A percentile compares a stretch with the other conserved stretches of the same genome.
Conservation (phyloP, 192 early-diverging fungal species). For the Cetraspora pellucida region DNA sequence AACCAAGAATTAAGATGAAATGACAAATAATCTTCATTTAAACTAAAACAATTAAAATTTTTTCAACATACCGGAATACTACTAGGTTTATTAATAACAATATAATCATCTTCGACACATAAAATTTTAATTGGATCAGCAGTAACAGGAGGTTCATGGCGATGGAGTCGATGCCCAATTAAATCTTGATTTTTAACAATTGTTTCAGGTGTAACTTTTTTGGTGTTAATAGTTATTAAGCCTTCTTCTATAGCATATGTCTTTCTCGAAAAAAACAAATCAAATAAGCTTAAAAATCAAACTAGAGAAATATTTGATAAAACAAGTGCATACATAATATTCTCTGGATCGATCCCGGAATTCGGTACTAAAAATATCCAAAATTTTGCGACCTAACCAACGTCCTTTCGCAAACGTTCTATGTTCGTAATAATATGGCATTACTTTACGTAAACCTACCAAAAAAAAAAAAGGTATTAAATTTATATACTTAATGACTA, state of each 20-base stretch:
- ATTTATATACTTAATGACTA: too few species aligned
- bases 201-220: slow-evolving; percentile 57
- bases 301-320: too few species aligned
- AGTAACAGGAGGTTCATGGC: slow-evolving; percentile 93
- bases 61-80: slow-evolving; percentile 73
- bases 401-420: slow-evolving; percentile 86
- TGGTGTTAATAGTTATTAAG: slow-evolving; percentile 78
- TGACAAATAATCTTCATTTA: background rate
- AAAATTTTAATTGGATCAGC: slow-evolving; percentile 67
- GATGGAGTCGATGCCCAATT: slow-evolving; percentile 82
- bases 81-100: slow-evolving; percentile 89
- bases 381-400: slow-evolving; percentile 77
- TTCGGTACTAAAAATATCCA: slow-evolving; percentile 83
- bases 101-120: slow-evolving; percentile 56
- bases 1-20: slow-evolving; percentile 27
- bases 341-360: slow-evolving; percentile 79
- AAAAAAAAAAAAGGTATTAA: background rate
- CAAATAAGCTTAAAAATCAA: too few species aligned
- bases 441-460: slow-evolving; percentile 75
- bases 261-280: slow-evolving; percentile 34
- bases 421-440: slow-evolving; percentile 84
- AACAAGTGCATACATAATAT: slow-evolving; percentile 72
- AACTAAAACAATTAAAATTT: too few species aligned
- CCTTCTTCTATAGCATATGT: slow-evolving; percentile 77
- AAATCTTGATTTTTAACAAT: slow-evolving; percentile 78